These are phyloP conservation scores for Penicillium macrosclerotiorum DNA, from an alignment of 495 filamentous ascomycete species.

Conservation along the genomic window DNA sequence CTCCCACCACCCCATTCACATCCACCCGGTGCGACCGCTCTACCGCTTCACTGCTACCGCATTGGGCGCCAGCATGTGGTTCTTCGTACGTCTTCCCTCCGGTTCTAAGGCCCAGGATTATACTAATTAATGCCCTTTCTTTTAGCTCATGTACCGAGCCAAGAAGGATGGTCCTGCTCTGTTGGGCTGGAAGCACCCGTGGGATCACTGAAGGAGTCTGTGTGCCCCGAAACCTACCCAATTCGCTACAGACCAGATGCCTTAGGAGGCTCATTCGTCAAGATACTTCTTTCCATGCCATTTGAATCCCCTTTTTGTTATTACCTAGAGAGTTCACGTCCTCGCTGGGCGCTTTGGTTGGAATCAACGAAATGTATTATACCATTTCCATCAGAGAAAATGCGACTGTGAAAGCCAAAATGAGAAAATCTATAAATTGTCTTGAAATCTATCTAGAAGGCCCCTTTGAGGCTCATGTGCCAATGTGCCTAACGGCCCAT, in stretches of 20 bases:
- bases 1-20: constrained; percentile 62
- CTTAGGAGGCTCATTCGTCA: too few species aligned
- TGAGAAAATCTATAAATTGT: constrained; percentile 6
- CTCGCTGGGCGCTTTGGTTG: constrained; percentile 15
- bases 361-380: constrained; percentile 27
- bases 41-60: constrained; percentile 84
- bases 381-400: constrained; percentile 17
- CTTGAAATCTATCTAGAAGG: constrained; percentile 16
- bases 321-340: constrained; percentile 22
- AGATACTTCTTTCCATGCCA: too few species aligned
- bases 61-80: constrained; percentile 97
- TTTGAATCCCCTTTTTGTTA: too few species aligned
- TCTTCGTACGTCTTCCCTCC: constrained; percentile 68
- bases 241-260: neutral
- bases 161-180: constrained; percentile 89
- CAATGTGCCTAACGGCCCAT: constrained; percentile 51
- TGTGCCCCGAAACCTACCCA: neutral
- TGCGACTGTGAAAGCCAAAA: constrained; percentile 10
- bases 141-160: constrained; percentile 87
- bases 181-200: constrained; percentile 94
- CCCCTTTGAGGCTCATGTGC: constrained; percentile 4
- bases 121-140: neutral
- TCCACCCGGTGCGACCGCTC: constrained; percentile 69
- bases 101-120: neutral
- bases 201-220: constrained; percentile 74